Evolutionary conservation across 805 yeast genomes (phyloP), one percentile per base, ranked within the genome.

Genomic region (Yamadazyma ubonensis): DNA sequence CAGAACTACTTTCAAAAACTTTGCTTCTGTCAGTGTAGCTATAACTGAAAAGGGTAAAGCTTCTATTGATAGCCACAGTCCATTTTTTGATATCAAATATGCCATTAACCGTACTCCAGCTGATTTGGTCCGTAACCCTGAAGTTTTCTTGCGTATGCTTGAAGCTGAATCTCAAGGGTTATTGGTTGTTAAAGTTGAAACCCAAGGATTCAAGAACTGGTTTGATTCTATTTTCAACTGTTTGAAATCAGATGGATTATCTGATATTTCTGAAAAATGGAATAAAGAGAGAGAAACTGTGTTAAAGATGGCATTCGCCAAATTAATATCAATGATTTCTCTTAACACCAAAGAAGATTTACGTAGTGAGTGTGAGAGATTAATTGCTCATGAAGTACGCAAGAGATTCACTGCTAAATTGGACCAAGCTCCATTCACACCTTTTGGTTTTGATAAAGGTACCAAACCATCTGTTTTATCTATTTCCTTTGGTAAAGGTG

Each of bases 401-500:
- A 73, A 75, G 30, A 69, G 75, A 20, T 84, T 91, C 54, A 68
- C 78, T 58, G 71, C 76, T 16, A 83, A 81, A 53, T 72, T 93
- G 25, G 93, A 91, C 58, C 98, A 90, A 67, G 96, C 98, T 2
- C 97, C 99, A 22, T 90, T 70, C 61, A 81, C 85, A 50, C 96
- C 98, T 5, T 73, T 76, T 33, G 83, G 86, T 4, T 83, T 74
- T 49, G 86, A 79, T 31, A 73, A 76, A 43, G 96, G 97, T 32
- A 85, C 95, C 4, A 73, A 80, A 38, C 96, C 99, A 15, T 81
- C 85, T 46, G 91, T 88, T 0, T 67, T 93, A 48, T 80, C 96
- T 0, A 53, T 93, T 21, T 77, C 95, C 0, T 80, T 85, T 51
- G 99, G 99, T 52, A 83, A 83, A 61, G 97, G 96, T 55, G 83